Evolutionary conservation across 176 grass and related monocot species (phyloP).

Genomic region (Carex parvula): DNA sequence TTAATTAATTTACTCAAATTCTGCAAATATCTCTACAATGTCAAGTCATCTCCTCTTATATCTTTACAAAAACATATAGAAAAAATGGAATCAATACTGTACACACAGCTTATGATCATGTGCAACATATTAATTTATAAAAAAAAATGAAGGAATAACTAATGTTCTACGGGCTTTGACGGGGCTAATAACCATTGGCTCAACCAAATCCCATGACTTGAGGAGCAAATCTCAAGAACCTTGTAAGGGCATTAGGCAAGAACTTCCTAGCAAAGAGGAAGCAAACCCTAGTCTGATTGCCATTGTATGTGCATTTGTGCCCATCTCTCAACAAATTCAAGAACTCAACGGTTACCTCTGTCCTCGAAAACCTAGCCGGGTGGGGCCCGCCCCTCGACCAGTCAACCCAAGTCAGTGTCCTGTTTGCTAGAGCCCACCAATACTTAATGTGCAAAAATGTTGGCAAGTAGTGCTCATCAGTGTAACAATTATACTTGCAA

Average conservation of each 20-base stretch:
- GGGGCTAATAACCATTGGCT: background rate
- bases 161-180: background rate
- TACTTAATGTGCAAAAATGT: conserved; percentile 38
- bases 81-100: background rate
- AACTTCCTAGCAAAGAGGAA: conserved; percentile 78
- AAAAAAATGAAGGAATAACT: conserved; percentile 22
- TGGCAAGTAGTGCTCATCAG: conserved; percentile 70
- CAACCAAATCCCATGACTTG: conserved; percentile 61
- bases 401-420: conserved; percentile 62
- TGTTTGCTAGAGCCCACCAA: background rate
- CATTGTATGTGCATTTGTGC: conserved; percentile 46
- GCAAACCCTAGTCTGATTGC: conserved; percentile 38
- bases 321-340: conserved; percentile 43
- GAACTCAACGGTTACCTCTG: conserved; percentile 54
- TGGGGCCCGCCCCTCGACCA: conserved; percentile 63
- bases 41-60: background rate
- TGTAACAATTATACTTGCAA: conserved; percentile 55
- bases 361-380: conserved; percentile 43
- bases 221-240: conserved; percentile 63
- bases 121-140: background rate
- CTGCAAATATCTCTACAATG: conserved; percentile 1
- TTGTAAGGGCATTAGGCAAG: conserved; percentile 48
- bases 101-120: background rate
- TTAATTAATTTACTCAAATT: background rate
- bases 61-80: background rate